Evolutionary conservation across 1,139 yeast species (phyloP).

Genomic region (Candida dubliniensis): DNA sequence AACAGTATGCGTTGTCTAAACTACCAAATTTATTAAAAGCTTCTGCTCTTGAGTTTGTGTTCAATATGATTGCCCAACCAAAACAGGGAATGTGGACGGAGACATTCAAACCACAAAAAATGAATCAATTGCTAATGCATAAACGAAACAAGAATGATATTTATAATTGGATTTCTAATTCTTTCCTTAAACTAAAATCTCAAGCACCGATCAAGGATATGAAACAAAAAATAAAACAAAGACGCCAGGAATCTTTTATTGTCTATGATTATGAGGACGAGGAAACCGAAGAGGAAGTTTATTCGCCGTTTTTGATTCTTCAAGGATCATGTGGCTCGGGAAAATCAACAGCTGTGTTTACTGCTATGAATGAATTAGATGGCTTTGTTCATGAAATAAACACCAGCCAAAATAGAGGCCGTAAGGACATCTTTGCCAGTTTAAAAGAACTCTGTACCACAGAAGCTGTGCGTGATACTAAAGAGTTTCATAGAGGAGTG

Average conservation of each 20-base stretch:
- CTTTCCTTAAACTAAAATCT: slow-evolving; percentile 42
- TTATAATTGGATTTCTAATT: slow-evolving; percentile 47
- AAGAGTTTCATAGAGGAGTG: slow-evolving; percentile 58
- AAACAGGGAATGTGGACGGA: slow-evolving; percentile 37
- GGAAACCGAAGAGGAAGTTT: slow-evolving; percentile 35
- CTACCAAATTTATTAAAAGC: slow-evolving; percentile 15
- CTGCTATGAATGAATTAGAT: slow-evolving; percentile 60
- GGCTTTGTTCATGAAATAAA: slow-evolving; percentile 86
- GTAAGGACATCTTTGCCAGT: slow-evolving; percentile 64
- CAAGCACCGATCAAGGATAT: slow-evolving; percentile 31
- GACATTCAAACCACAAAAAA: slow-evolving; percentile 39
- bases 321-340: slow-evolving; percentile 78
- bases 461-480: slow-evolving; percentile 63
- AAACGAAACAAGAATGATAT: slow-evolving; percentile 23
- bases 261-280: slow-evolving; percentile 30
- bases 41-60: slow-evolving; percentile 24
- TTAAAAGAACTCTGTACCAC: slow-evolving; percentile 84
- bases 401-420: slow-evolving; percentile 68
- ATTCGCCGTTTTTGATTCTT: slow-evolving; percentile 64
- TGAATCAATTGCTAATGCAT: slow-evolving; percentile 39
- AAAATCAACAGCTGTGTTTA: slow-evolving; percentile 72
- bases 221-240: slow-evolving; percentile 18
- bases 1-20: slow-evolving; percentile 10
- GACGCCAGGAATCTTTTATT: slow-evolving; percentile 26
- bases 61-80: slow-evolving; percentile 14